A percentile compares a stretch with the other conserved stretches of the same genome.
Evolutionary conservation across 1,284 basidiomycete species (phyloP).

Genomic region (Cutaneotrichosporon sp.): DNA sequence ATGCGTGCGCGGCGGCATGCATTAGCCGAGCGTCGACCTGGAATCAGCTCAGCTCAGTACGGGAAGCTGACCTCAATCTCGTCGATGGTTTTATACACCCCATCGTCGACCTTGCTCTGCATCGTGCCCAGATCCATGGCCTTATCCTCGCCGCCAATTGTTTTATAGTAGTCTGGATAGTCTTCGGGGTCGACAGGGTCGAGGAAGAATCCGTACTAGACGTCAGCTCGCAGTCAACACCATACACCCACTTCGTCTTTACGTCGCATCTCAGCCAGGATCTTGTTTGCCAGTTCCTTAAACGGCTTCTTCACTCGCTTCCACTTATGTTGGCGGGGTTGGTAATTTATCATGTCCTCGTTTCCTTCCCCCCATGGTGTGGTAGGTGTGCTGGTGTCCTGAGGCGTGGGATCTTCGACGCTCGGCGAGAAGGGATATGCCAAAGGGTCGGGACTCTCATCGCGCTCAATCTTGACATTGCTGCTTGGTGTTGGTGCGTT

Average conservation of each 20-base stretch:
- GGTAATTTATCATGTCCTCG: conserved; percentile 6
- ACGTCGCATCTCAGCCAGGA: conserved; percentile 36
- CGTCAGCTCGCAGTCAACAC: too few species aligned
- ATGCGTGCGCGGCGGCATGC: conserved; percentile 38
- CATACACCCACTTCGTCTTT: too few species aligned
- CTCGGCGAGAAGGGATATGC: conserved; percentile 15
- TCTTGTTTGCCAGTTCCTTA: conserved; percentile 36
- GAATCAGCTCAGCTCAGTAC: not conserved
- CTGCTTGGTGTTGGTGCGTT: too few species aligned
- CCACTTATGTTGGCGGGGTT: conserved; percentile 24
- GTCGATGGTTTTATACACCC: conserved; percentile 35
- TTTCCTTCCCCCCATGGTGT: conserved; percentile 7
- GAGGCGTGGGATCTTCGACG: conserved; percentile 1
- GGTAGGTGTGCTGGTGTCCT: not conserved
- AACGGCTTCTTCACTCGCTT: conserved; percentile 40
- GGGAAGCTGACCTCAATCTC: conserved; percentile 36
- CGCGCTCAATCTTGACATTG: conserved; percentile 12
- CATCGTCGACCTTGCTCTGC: conserved; percentile 44
- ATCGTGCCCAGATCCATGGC: conserved; percentile 49
- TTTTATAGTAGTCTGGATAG: conserved; percentile 42
- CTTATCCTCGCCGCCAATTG: conserved; percentile 46
- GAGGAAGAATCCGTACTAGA: conserved; percentile 45
- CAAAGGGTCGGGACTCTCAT: conserved; percentile 17
- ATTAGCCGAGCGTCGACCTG: conserved; percentile 41
- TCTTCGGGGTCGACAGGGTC: conserved; percentile 42